Conservation (phyloP, 129 eudicot species). For the Smallanthus sonchifolius region DNA sequence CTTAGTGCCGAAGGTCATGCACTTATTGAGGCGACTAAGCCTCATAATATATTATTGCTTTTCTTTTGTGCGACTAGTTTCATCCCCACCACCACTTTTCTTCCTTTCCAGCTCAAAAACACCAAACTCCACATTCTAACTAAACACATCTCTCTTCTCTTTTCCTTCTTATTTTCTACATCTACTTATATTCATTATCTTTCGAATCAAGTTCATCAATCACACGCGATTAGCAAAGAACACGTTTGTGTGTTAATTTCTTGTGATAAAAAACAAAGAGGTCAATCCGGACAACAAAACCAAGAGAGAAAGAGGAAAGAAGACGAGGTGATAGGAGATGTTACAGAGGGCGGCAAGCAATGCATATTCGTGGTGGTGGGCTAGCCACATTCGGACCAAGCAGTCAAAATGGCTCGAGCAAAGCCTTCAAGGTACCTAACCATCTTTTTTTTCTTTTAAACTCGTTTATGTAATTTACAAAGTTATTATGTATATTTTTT, state of each 20-base stretch:
- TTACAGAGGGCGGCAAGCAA: slow-evolving; percentile 92
- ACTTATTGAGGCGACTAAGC: slow-evolving; percentile 12
- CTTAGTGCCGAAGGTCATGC: slow-evolving; percentile 28
- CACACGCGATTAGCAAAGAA: background rate
- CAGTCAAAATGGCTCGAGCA: slow-evolving; percentile 95
- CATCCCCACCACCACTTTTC: slow-evolving; percentile 39
- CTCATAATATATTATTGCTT: slow-evolving; percentile 11
- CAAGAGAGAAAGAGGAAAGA: background rate
- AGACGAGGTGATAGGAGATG: slow-evolving; percentile 32
- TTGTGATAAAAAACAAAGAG: background rate
- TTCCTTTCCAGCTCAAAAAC: slow-evolving; percentile 13
- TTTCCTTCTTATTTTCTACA: background rate
- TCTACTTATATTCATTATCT: slow-evolving; percentile 9
- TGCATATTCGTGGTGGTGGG: slow-evolving; percentile 99
- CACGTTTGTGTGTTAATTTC: background rate
- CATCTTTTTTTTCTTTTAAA: background rate
- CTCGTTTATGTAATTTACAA: background rate
- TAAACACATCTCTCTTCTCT: background rate
- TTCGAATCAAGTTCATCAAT: background rate
- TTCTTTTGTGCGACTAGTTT: slow-evolving; percentile 1
- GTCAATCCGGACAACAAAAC: background rate
- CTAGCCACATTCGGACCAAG: slow-evolving; percentile 88
- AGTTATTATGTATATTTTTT: no score
- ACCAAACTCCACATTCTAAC: slow-evolving; percentile 8
- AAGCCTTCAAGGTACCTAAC: slow-evolving; percentile 60